Percentiles rank a stretch among this genome's conserved stretches.
Conservation (phyloP, 257 asterid species). For the Solanum infundibuliforme region DNA sequence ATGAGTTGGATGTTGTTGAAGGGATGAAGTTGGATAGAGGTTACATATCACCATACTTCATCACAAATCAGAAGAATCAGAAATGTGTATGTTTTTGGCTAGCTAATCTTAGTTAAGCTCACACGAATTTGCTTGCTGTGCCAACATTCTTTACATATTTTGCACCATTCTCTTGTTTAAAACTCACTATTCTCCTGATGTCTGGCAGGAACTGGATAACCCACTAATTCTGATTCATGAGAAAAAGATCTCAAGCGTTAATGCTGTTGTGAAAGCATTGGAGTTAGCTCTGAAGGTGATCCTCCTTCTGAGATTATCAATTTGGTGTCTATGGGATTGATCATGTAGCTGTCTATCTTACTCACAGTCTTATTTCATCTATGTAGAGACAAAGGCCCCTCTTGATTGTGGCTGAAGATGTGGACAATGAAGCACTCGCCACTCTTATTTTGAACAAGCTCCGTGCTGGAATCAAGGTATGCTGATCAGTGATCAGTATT, state of each 20-base stretch:
- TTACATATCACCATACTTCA: constrained; percentile 87
- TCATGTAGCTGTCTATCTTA: not conserved
- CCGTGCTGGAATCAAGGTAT: constrained; percentile 88
- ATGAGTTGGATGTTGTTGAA: constrained; percentile 94
- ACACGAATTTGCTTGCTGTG: not conserved
- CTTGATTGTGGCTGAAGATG: constrained; percentile 79
- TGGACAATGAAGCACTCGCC: constrained; percentile 94
- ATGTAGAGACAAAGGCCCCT: constrained; percentile 76
- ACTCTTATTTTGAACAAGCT: constrained; percentile 91
- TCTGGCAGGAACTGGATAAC: constrained; percentile 73
- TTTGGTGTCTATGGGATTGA: not conserved
- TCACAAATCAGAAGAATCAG: constrained; percentile 85
- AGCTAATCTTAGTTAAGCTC: not conserved
- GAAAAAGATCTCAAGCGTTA: constrained; percentile 76
- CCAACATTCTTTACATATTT: not conserved
- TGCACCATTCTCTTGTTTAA: not conserved
- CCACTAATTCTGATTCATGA: constrained; percentile 80
- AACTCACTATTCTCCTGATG: not conserved
- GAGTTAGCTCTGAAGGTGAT: constrained; percentile 86
- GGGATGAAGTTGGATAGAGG: constrained; percentile 98
- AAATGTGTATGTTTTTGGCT: constrained; percentile 65
- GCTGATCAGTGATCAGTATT: not conserved
- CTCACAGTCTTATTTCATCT: not conserved
- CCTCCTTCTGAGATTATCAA: not conserved
- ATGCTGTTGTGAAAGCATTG: constrained; percentile 62